phyloP scores from a whole-genome alignment of 2,329 filamentous ascomycete species.

The Laburnicola sp. region DNA sequence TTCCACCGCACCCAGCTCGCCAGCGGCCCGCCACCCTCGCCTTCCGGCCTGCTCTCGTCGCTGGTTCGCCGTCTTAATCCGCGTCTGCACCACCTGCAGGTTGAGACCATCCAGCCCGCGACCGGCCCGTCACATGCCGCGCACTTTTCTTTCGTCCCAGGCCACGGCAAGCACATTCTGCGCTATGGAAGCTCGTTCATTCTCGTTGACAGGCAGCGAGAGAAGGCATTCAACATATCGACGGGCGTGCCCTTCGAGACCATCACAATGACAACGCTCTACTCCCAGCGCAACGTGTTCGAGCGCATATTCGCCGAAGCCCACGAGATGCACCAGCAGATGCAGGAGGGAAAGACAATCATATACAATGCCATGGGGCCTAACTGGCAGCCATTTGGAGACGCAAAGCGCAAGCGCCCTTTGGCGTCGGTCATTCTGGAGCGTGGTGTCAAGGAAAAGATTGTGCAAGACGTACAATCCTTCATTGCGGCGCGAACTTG shows the following conservation, averaged over 20 bases:
- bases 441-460: constrained; percentile 76
- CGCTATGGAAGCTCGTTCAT: constrained; percentile 88
- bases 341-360: constrained; percentile 87
- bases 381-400: constrained; percentile 82
- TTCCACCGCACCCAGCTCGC: constrained; percentile 69
- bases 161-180: constrained; percentile 85
- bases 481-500: constrained; percentile 79
- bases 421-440: constrained; percentile 86
- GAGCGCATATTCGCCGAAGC: constrained; percentile 88
- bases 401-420: constrained; percentile 82
- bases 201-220: constrained; percentile 81
- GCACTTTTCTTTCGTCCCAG: constrained; percentile 85
- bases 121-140: constrained; percentile 72
- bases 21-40: constrained; percentile 31
- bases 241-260: constrained; percentile 94
- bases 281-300: constrained; percentile 85
- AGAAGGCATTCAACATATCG: constrained; percentile 76
- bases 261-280: constrained; percentile 87
- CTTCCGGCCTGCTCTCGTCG: constrained; percentile 52
- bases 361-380: constrained; percentile 86
- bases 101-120: constrained; percentile 65
- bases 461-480: constrained; percentile 79
- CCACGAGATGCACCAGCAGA: constrained; percentile 74
- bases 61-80: constrained; percentile 62
- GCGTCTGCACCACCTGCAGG: constrained; percentile 65